A percentile compares a stretch with the other conserved stretches of the same genome.
Conservation (phyloP, 495 filamentous ascomycete genomes). For the Parathielavia hyrcaniae region DNA sequence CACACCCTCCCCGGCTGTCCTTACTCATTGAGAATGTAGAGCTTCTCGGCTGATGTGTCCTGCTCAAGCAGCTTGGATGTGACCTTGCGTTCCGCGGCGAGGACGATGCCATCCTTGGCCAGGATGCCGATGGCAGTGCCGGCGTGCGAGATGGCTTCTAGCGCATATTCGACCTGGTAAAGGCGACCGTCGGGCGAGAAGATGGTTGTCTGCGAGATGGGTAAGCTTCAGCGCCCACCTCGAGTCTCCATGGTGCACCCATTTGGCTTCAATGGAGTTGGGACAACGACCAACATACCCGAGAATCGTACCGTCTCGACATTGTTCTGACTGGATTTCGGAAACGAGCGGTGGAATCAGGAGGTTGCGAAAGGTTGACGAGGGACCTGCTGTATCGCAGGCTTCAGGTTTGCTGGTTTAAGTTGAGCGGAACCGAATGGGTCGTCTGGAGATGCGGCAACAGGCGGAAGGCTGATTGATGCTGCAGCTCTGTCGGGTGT, state of each 20-base stretch:
- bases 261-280: neutral
- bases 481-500: conserved; percentile 13
- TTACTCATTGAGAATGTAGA: conserved; percentile 98
- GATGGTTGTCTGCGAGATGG: conserved; percentile 76
- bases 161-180: conserved; percentile 98
- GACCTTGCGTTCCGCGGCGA: conserved; percentile 98
- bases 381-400: neutral
- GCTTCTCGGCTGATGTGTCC: conserved; percentile 98
- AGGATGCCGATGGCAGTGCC: conserved; percentile 95
- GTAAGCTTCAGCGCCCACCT: conserved; percentile 31
- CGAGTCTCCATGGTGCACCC: conserved; percentile 6
- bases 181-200: conserved; percentile 98
- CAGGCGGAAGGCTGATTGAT: conserved; percentile 24
- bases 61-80: conserved; percentile 99
- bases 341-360: neutral
- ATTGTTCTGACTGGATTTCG: conserved; percentile 44
- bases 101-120: conserved; percentile 95
- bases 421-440: neutral
- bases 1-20: conserved; percentile 23
- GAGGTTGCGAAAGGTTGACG: neutral
- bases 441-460: neutral
- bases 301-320: conserved; percentile 98
- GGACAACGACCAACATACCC: conserved; percentile 52
- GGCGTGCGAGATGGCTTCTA: conserved; percentile 97
- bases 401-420: conserved; percentile 2